A percentile compares a stretch with the other conserved stretches of the same genome.
Conservation (phyloP, 2,329 filamentous ascomycete genomes). For the Alternaria dauci region DNA sequence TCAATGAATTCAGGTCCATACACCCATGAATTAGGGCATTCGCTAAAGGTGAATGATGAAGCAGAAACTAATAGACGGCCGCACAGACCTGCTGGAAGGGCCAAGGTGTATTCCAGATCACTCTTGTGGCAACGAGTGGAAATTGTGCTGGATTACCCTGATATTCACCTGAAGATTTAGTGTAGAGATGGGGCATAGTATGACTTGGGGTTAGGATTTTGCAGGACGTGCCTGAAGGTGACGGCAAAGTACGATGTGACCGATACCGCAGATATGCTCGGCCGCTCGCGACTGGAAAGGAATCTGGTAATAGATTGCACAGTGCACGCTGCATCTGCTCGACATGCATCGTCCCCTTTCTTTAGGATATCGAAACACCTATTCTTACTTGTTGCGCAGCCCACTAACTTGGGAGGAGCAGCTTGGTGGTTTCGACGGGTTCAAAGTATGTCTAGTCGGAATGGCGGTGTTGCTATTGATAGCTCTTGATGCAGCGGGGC, state of each 20-base stretch:
- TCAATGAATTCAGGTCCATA: neutral
- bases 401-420: constrained; percentile 2
- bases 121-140: neutral
- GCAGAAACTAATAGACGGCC: neutral
- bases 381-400: constrained; percentile 15
- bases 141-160: neutral
- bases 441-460: constrained; percentile 4
- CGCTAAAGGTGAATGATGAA: neutral
- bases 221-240: too few species aligned
- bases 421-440: constrained; percentile 4
- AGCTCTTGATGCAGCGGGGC: constrained; percentile 25
- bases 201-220: neutral
- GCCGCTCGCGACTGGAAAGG: neutral
- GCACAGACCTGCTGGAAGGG: neutral
- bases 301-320: neutral
- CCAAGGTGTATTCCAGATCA: neutral
- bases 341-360: neutral
- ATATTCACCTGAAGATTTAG: neutral
- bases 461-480: constrained; percentile 25
- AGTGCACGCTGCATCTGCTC: neutral
- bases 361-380: constrained; percentile 14
- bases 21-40: neutral
- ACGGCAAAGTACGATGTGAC: too few species aligned
- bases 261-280: neutral
- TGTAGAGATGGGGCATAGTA: neutral